These are phyloP conservation scores for Discostella stelligera DNA, from an alignment of 352 stramenopile genomes.

Conservation along the genomic window DNA sequence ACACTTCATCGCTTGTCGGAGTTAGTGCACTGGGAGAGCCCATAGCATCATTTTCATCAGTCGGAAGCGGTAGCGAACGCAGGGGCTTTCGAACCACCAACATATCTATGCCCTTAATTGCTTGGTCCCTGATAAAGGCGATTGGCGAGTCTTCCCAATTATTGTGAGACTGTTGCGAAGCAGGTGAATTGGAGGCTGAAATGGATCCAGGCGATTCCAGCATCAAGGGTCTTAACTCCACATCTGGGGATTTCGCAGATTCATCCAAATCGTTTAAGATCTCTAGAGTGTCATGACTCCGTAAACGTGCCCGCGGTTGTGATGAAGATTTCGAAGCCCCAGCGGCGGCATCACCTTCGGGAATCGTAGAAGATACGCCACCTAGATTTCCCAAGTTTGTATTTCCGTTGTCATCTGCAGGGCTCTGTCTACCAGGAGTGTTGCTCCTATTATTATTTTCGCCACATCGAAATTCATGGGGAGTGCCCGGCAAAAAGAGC, in stretches of 20 bases:
- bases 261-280: not conserved
- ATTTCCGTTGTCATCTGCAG: not conserved
- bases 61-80: slow-evolving; percentile 20
- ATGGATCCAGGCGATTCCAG: slow-evolving; percentile 11
- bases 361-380: not conserved
- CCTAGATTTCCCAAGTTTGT: not conserved
- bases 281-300: slow-evolving; percentile 15
- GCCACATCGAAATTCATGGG: slow-evolving; percentile 44
- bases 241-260: slow-evolving; percentile 1
- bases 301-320: not conserved
- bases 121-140: slow-evolving; percentile 26
- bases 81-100: slow-evolving; percentile 37
- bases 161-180: not conserved
- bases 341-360: slow-evolving; percentile 43
- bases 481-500: slow-evolving; percentile 79
- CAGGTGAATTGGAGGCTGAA: not conserved
- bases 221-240: slow-evolving; percentile 28
- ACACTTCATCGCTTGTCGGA: slow-evolving; percentile 29
- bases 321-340: slow-evolving; percentile 10
- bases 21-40: slow-evolving; percentile 2
- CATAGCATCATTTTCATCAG: not conserved
- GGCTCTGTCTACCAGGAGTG: not conserved
- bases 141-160: slow-evolving; percentile 19
- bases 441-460: slow-evolving; percentile 11
- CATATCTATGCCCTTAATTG: slow-evolving; percentile 37